These are phyloP conservation scores for Xylaria arbuscula DNA, from an alignment of 2,329 filamentous ascomycete genomes.

Conservation along the genomic window DNA sequence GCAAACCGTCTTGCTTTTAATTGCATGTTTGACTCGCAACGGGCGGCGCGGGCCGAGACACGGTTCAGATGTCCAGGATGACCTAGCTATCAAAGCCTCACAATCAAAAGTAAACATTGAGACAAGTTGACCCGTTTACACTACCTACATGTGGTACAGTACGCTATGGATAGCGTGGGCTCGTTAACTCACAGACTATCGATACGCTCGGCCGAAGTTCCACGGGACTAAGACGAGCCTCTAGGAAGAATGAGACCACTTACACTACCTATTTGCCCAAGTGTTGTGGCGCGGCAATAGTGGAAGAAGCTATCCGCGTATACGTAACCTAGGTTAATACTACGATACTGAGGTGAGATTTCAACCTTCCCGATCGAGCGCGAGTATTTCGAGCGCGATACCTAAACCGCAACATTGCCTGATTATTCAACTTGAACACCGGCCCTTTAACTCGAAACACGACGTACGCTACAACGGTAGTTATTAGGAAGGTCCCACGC, in stretches of 20 bases:
- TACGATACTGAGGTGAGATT: background rate
- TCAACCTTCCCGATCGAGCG: slow-evolving; percentile 24
- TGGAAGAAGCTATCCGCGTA: background rate
- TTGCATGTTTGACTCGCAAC: slow-evolving; percentile 2
- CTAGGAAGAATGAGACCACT: slow-evolving; percentile 1
- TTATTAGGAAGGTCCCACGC: slow-evolving; percentile 19
- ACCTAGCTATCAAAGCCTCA: slow-evolving; percentile 11
- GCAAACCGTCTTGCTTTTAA: background rate
- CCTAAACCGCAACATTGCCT: slow-evolving; percentile 7
- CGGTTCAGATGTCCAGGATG: slow-evolving; percentile 6
- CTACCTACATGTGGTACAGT: background rate
- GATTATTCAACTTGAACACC: slow-evolving; percentile 7
- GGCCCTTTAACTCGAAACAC: background rate
- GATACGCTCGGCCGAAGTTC: slow-evolving; percentile 10
- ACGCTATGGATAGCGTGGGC: background rate
- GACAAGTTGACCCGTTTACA: background rate
- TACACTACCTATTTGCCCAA: background rate
- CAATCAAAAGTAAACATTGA: background rate
- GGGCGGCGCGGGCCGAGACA: slow-evolving; percentile 34
- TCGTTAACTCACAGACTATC: slow-evolving; percentile 21
- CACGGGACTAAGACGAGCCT: no score
- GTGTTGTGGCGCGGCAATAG: slow-evolving; percentile 3
- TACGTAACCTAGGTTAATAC: no score
- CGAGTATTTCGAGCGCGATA: background rate
- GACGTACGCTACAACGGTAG: background rate